Evolutionary conservation across 2,329 filamentous ascomycete species (phyloP), one percentile per base, ranked within the genome.

Genomic region (Aureobasidium uvarum): DNA sequence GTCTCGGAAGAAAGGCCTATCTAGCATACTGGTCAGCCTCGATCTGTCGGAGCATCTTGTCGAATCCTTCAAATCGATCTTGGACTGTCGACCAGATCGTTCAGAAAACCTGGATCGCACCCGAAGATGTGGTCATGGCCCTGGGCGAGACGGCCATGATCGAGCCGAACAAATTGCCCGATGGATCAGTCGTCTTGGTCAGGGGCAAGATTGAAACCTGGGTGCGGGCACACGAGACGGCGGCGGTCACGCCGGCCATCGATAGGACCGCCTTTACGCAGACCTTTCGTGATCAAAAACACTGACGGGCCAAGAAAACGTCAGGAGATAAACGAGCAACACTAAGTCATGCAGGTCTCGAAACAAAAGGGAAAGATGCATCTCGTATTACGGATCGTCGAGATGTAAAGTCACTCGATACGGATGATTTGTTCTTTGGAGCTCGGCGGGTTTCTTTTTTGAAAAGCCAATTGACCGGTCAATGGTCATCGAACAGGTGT

Each of bases 1-100:
- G 94, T 68, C 83, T 96, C 55, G 94, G 94, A 1, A 85, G 86
- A 70, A 89, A 86, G 72, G 92, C 92, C 3, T 98, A 98, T 77
- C 83, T 84, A 70, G 84, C 90, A 6, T 97, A 90, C 77, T 98
- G 94, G 94, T 87, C 89, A 1, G 88, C 89, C 50, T 91, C 95
- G 70, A 87, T 97, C 68, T 88, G 89, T 6, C 83, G 91, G n/a
- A 90, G 78, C 65, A 76, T 87, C 31, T 74, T 84, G n/a, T 68
- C 74, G 10, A 76, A 76, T 52, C 77, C 75, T 5, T 72, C 76
- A 14, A 83, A 79, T 70, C 81, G 81, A 70, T 79, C 75, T 45
- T 77, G 92, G 62, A 88, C 88, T 13, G 80, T 96, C 13, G 83
- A 86, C 55, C 85, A 90, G 66, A 88, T 94, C 72, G 91, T 90